Conservation (phyloP, 202 grass and related monocot genomes). For the Alloteropsis angusta region DNA sequence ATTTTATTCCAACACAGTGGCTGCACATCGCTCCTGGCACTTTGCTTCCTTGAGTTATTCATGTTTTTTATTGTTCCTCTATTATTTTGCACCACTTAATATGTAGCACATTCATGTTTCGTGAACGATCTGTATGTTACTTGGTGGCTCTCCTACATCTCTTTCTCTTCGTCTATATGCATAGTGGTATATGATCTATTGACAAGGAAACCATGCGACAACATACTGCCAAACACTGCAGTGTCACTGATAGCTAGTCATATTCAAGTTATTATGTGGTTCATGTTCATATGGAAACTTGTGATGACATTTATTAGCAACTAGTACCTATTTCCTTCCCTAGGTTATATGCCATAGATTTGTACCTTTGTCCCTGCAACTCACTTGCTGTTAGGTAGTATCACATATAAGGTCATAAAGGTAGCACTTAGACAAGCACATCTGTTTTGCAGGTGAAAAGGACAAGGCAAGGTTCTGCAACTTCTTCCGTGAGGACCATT, state of each 20-base stretch:
- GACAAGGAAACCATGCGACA: no score
- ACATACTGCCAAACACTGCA: no score
- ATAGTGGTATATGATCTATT: no score
- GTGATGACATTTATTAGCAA: not conserved
- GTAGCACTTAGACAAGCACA: not conserved
- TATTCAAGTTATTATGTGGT: no score
- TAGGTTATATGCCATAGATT: not conserved
- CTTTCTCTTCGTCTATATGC: no score
- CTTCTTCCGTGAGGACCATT: slow-evolving; percentile 46
- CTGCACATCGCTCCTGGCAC: not conserved
- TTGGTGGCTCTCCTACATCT: no score
- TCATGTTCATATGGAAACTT: no score
- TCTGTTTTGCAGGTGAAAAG: slow-evolving; percentile 42
- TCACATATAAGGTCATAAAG: not conserved
- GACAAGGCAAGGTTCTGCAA: slow-evolving; percentile 36
- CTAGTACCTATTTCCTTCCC: not conserved
- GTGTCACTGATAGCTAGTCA: no score
- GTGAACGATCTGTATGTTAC: not conserved
- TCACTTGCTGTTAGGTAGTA: not conserved
- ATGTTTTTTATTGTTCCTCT: not conserved
- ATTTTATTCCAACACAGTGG: not conserved
- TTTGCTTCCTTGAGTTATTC: not conserved
- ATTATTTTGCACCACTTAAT: not conserved
- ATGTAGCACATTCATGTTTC: not conserved
- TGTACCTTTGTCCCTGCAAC: not conserved